Base-by-base conservation (phyloP, 345 rosid species). In the Gynandropsis gynandra region DNA sequence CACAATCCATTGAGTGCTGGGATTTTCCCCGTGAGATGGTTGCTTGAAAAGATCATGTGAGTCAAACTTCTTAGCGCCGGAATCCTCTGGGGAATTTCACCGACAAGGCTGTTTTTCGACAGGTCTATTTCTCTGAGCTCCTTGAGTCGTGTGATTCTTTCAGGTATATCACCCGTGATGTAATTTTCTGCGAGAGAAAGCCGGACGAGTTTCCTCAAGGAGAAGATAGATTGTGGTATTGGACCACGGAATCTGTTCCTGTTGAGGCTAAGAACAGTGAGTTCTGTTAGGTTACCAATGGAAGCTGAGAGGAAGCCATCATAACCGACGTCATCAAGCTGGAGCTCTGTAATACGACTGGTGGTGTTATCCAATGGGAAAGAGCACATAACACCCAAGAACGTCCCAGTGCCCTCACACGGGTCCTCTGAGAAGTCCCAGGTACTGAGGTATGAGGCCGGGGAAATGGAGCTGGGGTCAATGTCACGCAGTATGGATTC, bases 391-490 rank as follows among this genome's bases (percentile, higher is more conserved):
- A 79, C 69, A 19, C 86, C 83, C 5, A 67, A 73, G 67, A 77
- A 74, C 16, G 50, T 59, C 13, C 70, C 78, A 3, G 67, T 0
- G 21, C 59, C 71, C 35, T 69, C 78, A 16, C 85, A 76, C 3
- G 87, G 83, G 61, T 80, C 87, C n/a, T 32, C 42, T 3, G 69
- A 20, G 57, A 78, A 76, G 58, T 81, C 75, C 85, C 82, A 81
- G 31, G 80, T 74, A 17, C 54, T 34, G 44, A 78, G 64, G 61
- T 63, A 78, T 29, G 82, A 81, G 18, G 65, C 47, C 1, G 70
- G 35, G 0, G 72, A 47, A 12, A 78, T 72, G 8, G 81, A 72
- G 52, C 61, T 66, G 1, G 82, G 81, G 63, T 78, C 82, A 13
- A 78, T 52, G 35, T 72, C 50, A 4, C 47, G 56, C 17, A 58